phyloP scores from a whole-genome alignment of 2,329 filamentous ascomycete species.

The Elsinoe arachidis region DNA sequence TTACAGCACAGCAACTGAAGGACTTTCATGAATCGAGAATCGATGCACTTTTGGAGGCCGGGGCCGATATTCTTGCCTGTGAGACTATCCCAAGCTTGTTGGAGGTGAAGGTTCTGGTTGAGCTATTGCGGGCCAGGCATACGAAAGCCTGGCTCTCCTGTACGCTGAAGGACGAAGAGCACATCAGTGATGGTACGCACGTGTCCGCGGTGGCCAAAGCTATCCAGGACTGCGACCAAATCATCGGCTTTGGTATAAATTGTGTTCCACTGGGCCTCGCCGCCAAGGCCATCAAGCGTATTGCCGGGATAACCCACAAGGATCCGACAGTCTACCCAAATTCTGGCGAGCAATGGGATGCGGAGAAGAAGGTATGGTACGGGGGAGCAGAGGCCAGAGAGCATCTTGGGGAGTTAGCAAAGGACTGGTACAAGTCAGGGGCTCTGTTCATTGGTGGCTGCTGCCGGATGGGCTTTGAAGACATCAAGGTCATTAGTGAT shows the following conservation, averaged over 20 bases:
- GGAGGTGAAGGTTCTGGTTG: slow-evolving; percentile 33
- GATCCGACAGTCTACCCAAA: slow-evolving; percentile 38
- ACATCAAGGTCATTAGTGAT: slow-evolving; percentile 29
- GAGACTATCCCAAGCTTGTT: slow-evolving; percentile 37
- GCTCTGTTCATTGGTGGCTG: slow-evolving; percentile 40
- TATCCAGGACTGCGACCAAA: slow-evolving; percentile 24
- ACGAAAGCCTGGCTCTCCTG: slow-evolving; percentile 33
- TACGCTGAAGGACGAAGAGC: slow-evolving; percentile 30
- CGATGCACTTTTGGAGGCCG: slow-evolving; percentile 32
- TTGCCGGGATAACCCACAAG: slow-evolving; percentile 26
- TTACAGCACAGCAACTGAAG: slow-evolving; percentile 26
- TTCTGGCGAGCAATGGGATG: slow-evolving; percentile 40
- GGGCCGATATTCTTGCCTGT: slow-evolving; percentile 35
- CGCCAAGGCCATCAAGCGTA: slow-evolving; percentile 25
- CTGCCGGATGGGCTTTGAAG: slow-evolving; percentile 37
- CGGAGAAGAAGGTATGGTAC: slow-evolving; percentile 29
- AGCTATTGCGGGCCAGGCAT: slow-evolving; percentile 34
- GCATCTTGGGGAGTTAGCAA: slow-evolving; percentile 23
- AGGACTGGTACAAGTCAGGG: slow-evolving; percentile 29
- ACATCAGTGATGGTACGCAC: slow-evolving; percentile 36
- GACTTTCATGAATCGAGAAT: slow-evolving; percentile 38
- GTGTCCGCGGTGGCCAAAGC: slow-evolving; percentile 26
- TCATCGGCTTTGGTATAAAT: slow-evolving; percentile 39
- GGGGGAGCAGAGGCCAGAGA: slow-evolving; percentile 18
- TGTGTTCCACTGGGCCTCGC: slow-evolving; percentile 33